Evolutionary conservation across 2,329 filamentous ascomycete genomes (phyloP).

Genomic region (Aspergillus pseudoglaucus): DNA sequence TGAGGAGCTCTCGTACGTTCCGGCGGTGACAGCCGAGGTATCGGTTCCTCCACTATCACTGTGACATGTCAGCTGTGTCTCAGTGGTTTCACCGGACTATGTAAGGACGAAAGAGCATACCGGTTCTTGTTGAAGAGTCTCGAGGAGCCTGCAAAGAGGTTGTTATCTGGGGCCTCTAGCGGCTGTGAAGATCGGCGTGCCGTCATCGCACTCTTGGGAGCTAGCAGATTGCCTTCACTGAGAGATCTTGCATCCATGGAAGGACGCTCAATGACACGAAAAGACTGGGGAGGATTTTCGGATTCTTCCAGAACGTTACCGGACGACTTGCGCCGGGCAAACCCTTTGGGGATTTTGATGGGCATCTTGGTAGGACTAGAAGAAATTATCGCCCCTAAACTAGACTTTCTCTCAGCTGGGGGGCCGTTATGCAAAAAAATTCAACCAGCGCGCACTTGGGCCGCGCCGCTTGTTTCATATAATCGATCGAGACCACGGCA

Average conservation of each 20-base stretch:
- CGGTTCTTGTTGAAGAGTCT: conserved; percentile 28
- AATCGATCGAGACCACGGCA: background rate
- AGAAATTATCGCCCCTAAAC: conserved; percentile 1
- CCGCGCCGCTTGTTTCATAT: background rate
- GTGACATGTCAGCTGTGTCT: conserved; percentile 22
- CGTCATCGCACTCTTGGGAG: conserved; percentile 23
- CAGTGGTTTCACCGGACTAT: conserved; percentile 6
- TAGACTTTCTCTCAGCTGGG: conserved; percentile 7
- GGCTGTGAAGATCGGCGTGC: conserved; percentile 29
- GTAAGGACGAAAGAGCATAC: conserved; percentile 21
- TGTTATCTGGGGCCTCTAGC: conserved; percentile 30
- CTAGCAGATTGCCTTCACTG: conserved; percentile 32
- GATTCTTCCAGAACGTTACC: conserved; percentile 48
- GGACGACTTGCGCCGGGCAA: conserved; percentile 50
- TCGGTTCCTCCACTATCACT: conserved; percentile 46
- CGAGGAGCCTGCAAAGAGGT: conserved; percentile 33
- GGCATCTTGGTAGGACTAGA: conserved; percentile 36
- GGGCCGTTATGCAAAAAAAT: conserved; percentile 5
- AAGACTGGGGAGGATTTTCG: conserved; percentile 36
- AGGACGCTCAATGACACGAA: conserved; percentile 49
- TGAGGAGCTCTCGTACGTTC: conserved; percentile 40
- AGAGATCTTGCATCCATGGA: conserved; percentile 38
- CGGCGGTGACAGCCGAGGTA: conserved; percentile 41
- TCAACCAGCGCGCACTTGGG: background rate
- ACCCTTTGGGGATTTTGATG: conserved; percentile 50